These are phyloP conservation scores for Choanephora cucurbitarum DNA, from an alignment of 371 early-diverging fungal genomes.

Conservation along the genomic window DNA sequence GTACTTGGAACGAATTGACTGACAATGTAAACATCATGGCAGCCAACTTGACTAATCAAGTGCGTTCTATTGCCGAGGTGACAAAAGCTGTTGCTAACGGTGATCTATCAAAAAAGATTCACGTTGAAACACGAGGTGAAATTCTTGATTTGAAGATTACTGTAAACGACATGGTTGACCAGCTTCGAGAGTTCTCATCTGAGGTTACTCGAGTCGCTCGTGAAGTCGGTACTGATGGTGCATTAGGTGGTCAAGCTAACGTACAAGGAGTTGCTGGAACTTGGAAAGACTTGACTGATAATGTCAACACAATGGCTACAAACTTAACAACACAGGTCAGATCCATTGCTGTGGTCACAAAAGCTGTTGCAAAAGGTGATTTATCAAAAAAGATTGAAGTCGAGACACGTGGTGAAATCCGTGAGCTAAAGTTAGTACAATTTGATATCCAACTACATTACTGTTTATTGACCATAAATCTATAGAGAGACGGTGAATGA, in stretches of 20 bases:
- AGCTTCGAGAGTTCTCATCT: conserved; percentile 33
- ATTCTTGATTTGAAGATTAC: conserved; percentile 35
- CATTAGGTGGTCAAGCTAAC: conserved; percentile 45
- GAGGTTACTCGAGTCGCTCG: conserved; percentile 51
- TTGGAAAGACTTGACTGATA: conserved; percentile 46
- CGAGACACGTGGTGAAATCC: conserved; percentile 41
- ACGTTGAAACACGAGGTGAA: conserved; percentile 36
- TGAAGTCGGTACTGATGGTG: conserved; percentile 41
- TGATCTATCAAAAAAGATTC: conserved; percentile 36
- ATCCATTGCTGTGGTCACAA: conserved; percentile 31
- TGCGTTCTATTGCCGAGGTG: conserved; percentile 47
- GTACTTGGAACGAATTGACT: conserved; percentile 51
- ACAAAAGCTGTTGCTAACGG: conserved; percentile 34
- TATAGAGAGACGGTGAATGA: conserved; percentile 26
- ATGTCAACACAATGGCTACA: conserved; percentile 39
- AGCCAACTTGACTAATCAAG: conserved; percentile 56
- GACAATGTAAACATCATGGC: conserved; percentile 55
- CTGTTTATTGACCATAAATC: not conserved
- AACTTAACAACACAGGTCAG: conserved; percentile 34
- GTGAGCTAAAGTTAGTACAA: conserved; percentile 20
- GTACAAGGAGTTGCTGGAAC: conserved; percentile 41
- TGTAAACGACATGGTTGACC: conserved; percentile 42
- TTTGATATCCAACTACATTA: not conserved
- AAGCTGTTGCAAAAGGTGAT: conserved; percentile 37
- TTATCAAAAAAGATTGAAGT: conserved; percentile 35